phyloP scores from a whole-genome alignment of 1,139 yeast genomes.

The Hanseniaspora sp. region DNA sequence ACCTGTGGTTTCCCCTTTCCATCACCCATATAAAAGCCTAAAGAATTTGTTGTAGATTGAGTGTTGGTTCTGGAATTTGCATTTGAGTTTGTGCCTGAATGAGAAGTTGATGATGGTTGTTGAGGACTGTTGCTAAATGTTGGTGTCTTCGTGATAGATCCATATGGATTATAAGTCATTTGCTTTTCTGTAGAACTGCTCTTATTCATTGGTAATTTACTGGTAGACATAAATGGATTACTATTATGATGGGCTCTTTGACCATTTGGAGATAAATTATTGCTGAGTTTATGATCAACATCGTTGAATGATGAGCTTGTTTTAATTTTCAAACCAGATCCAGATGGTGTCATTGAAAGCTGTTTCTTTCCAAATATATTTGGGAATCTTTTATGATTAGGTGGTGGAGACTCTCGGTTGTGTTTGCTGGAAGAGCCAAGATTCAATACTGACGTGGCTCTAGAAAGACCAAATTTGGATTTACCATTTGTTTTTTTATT shows the following conservation, averaged over 20 bases:
- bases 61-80: neutral
- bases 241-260: slow-evolving; percentile 21
- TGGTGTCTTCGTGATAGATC: slow-evolving; percentile 23
- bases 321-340: neutral
- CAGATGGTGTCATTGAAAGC: neutral
- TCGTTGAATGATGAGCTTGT: slow-evolving; percentile 34
- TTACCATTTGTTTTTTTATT: neutral
- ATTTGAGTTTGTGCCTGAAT: neutral
- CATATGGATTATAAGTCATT: slow-evolving; percentile 29
- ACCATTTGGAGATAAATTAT: neutral
- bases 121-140: neutral
- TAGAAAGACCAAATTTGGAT: neutral
- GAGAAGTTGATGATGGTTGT: neutral
- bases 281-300: slow-evolving; percentile 71
- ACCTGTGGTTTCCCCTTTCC: slow-evolving; percentile 37
- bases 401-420: neutral
- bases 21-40: slow-evolving; percentile 26
- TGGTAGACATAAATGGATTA: slow-evolving; percentile 23
- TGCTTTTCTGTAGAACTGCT: slow-evolving; percentile 17
- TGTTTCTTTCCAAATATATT: neutral
- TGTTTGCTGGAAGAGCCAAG: neutral
- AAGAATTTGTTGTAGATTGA: neutral
- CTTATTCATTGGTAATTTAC: neutral
- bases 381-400: neutral
- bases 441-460: neutral